Base-by-base conservation (phyloP, 1,284 basidiomycete genomes). In the Cutaneotrichosporon sp. region DNA sequence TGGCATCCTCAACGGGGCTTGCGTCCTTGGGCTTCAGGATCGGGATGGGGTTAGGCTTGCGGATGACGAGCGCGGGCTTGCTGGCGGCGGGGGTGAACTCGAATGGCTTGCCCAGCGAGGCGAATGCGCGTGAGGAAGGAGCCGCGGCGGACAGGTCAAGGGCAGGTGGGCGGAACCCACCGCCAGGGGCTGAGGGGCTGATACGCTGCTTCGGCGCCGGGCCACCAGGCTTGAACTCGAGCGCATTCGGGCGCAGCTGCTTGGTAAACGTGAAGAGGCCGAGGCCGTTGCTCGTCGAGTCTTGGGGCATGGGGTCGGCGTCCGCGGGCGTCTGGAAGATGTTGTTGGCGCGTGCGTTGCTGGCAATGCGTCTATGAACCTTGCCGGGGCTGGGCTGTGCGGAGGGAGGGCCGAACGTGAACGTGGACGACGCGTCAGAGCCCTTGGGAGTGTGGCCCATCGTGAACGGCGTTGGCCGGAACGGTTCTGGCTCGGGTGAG, bases 231-330 rank as follows among this genome's bases (percentile, higher is more conserved):
- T 46, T 57, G 24, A 54, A 60, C 46, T 57, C 58, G 9, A 51
- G 13, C 1, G 57, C 64, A 3, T 24, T 56, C 1, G 63, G 60
- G 16, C 64, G 60, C 3, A 62, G 42, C 33, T 62, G 61, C 45
- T 63, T 56, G 1, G 56, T 59, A 29, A 63, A 66, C 0, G 65
- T 66, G 55, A 66, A 66, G 5, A 66, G 59, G 0, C 62, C 62
- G 1, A 66, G 55, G n/a, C 59, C 60, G 29, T 54, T 53, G 22
- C 47, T 29, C 13, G 47, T 14, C 1, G 47, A 8, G 11, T 50
- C 47, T 27, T 50, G 47, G 5, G 27, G 27, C 25, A 50, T 50
- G 16, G 25, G 47, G 25, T 31, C 25, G 10, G 27, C 27, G 16
- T 31, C 25, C 27, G 18, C 16, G 10, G 47, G 27, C 7, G 16